Evolutionary conservation across 2,329 filamentous ascomycete genomes (phyloP), one percentile per base, ranked within the genome.

Genomic region (Aspergillus niger): DNA sequence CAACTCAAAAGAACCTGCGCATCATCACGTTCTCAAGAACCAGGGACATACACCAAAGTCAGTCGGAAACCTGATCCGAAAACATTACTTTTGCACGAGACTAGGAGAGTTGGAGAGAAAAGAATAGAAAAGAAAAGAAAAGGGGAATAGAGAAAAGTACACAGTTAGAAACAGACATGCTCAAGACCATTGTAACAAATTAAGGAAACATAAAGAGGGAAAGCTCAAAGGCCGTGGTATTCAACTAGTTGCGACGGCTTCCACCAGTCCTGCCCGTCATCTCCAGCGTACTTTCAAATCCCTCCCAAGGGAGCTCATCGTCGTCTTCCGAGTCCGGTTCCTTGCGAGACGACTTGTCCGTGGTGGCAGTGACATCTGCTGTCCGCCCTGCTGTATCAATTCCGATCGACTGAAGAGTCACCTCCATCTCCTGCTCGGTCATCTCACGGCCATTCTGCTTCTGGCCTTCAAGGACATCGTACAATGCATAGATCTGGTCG

Each of bases 381-480:
- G 61, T 51, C 20, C 54, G 64, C 20, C 30, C 51, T 7, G 59
- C 60, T 2, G 63, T 57, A 60, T 77, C 71, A 59, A 79, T 73
- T 5, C 77, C 77, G 63, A 80, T 77, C 2, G 75, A 77, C 54
- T 78, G 71, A 13, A 91, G 81, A 0, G 88, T 91, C 68, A 87
- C 80, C 68, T 90, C 87, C 47, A 89, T 79, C 68, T 87, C 83
- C 20, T 86, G 83, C 65, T 85, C 82, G 1, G 80, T 84, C 82
- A 90, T 88, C 64, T 83, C 81, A 69, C 86, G 84, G 0, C 86
- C 86, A 2, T 83, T 82, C 36, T 81, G 81, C 77, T 90, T 91
- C 73, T 93, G 90, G 5, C 89, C 91, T 75, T 94, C 91, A 0
- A 95, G 81, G 1, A 95, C 91, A 73, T 96, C 92, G 68, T 93